Evolutionary conservation across 2,329 filamentous ascomycete genomes (phyloP), one percentile per base, ranked within the genome.

Genomic region (Clonostachys sp.): DNA sequence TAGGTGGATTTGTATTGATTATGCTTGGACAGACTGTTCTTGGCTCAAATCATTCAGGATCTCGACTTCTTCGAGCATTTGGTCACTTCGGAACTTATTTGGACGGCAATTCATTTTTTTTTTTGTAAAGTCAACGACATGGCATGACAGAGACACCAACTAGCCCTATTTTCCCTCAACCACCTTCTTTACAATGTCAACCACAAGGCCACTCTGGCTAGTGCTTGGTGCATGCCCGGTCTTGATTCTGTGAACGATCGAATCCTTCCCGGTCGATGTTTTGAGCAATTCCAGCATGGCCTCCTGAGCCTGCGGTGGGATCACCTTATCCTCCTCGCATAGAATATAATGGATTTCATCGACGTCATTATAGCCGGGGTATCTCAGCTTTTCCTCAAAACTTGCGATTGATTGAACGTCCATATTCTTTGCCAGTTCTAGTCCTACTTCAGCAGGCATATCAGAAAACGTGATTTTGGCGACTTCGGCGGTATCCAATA

Each of bases 391-490:
- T 9, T 42, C 33, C 6, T 24, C 38, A 33, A 42, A 46, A 18
- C 45, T 46, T 2, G 12, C 8, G 5, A 40, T 14, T 8, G 45
- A 46, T 9, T 46, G 45, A 20, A 24, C 39, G n/a, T 33, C 36
- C 10, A 46, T 24, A 7, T 39, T 36, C 14, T n/a, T 33, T 34
- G 45, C 45, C 38, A 17, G 24, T 16, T 36, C 56, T 0, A 52
- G 46, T 5, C 49, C 59, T 48, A 64, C 54, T 5, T 61, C 55
- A 10, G 43, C 41, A 8, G 61, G 52, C 2, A 65, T 24, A 17
- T 62, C 56, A 2, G 52, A 58, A 49, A 66, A 59, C n/a, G 46
- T 42, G 5, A 55, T 41, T 4, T 18, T 5, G 1, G 59, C 58
- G 2, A 50, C 42, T 2, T 6, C 12, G 6, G 49, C 35, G 10